phyloP scores from a whole-genome alignment of 176 grass and related monocot genomes.

The Leersia perrieri region DNA sequence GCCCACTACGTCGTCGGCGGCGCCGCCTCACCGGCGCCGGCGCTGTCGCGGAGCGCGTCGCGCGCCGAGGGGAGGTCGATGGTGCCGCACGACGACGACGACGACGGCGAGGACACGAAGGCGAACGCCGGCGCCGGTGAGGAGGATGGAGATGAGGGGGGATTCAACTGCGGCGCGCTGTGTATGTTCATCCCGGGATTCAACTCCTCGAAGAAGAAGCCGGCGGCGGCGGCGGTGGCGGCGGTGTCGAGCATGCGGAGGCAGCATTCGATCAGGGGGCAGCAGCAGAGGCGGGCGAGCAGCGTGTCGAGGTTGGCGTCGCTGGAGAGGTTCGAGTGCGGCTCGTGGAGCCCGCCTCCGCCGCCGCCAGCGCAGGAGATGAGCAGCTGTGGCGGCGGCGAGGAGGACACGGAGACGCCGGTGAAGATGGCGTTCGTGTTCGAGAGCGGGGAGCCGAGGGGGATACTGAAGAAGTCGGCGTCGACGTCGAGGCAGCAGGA shows the following conservation, averaged over 20 bases:
- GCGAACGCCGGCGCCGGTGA: background rate
- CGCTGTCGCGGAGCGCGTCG: conserved; percentile 51
- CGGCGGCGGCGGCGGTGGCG: background rate
- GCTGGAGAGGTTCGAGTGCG: conserved; percentile 67
- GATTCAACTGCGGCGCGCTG: conserved; percentile 57
- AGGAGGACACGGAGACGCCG: conserved; percentile 58
- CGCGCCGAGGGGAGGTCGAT: conserved; percentile 60
- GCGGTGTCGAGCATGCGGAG: conserved; percentile 24
- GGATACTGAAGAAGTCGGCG: conserved; percentile 66
- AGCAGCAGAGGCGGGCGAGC: conserved; percentile 40
- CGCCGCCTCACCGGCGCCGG: background rate
- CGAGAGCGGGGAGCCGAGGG: conserved; percentile 45
- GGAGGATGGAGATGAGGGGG: background rate
- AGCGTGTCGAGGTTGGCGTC: conserved; percentile 42
- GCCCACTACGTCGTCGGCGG: conserved; percentile 36
- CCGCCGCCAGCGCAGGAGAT: background rate
- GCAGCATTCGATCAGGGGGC: background rate
- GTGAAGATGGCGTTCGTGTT: conserved; percentile 75
- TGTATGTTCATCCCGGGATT: conserved; percentile 57
- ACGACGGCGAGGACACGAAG: background rate
- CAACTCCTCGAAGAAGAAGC: conserved; percentile 53
- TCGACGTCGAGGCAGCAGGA: conserved; percentile 51
- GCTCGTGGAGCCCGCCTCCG: conserved; percentile 45
- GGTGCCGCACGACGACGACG: conserved; percentile 38
- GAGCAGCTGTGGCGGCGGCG: conserved; percentile 38